Evolutionary conservation across 2,329 filamentous ascomycete species (phyloP).

Genomic region (Paradendryphiella salina): DNA sequence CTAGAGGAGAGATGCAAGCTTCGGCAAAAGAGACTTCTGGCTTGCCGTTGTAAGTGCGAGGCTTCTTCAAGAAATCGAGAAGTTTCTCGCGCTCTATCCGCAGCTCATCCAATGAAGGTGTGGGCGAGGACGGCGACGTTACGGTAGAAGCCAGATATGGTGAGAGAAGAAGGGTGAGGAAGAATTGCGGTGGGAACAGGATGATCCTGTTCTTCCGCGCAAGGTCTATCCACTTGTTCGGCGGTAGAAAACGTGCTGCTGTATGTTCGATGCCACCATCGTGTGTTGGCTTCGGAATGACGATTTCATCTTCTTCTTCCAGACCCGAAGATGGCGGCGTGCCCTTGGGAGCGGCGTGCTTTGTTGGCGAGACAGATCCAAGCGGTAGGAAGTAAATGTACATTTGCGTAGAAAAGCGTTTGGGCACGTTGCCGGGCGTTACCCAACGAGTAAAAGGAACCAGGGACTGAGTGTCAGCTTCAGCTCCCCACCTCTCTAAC

Average conservation of each 20-base stretch:
- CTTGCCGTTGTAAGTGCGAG: constrained; percentile 44
- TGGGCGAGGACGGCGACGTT: constrained; percentile 26
- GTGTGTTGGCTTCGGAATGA: constrained; percentile 69
- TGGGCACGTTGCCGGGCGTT: constrained; percentile 72
- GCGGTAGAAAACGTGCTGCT: constrained; percentile 74
- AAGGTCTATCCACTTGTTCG: constrained; percentile 68
- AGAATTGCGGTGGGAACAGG: constrained; percentile 88
- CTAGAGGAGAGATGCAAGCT: constrained; percentile 49
- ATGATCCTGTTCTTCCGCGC: constrained; percentile 70
- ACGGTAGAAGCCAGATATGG: constrained; percentile 54
- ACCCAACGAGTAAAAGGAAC: constrained; percentile 91
- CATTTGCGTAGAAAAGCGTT: constrained; percentile 93
- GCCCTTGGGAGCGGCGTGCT: constrained; percentile 33
- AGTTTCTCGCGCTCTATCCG: constrained; percentile 38
- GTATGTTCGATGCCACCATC: constrained; percentile 74
- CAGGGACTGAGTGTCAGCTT: constrained; percentile 68
- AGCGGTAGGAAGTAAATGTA: constrained; percentile 87
- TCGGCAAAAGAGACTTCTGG: constrained; percentile 49
- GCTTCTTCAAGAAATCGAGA: constrained; percentile 58
- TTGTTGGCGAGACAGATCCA: constrained; percentile 36
- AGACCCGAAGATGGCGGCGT: constrained; percentile 38
- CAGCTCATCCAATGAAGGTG: constrained; percentile 46
- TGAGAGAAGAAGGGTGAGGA: constrained; percentile 65
- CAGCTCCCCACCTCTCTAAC: constrained; percentile 59
- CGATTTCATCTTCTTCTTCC: constrained; percentile 53